Evolutionary conservation across 257 asterid genomes (phyloP).

Genomic region (Solanum rostratum): DNA sequence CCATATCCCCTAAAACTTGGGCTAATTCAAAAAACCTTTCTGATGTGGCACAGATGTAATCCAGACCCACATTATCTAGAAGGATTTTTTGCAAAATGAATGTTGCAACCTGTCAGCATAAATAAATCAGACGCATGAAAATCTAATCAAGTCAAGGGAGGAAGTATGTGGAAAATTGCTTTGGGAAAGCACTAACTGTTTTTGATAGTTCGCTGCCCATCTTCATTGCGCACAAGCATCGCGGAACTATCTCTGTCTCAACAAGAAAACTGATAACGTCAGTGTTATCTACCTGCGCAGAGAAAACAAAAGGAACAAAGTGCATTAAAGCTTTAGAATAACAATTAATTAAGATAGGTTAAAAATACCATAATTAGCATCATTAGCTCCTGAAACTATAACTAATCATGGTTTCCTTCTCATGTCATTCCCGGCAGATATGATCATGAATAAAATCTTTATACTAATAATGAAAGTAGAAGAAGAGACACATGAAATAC

Average conservation of each 20-base stretch:
- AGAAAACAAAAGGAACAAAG: not conserved
- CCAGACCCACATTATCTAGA: constrained; percentile 19
- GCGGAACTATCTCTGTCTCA: constrained; percentile 20
- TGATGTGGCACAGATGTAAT: constrained; percentile 10
- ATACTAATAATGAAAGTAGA: not conserved
- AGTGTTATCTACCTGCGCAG: constrained; percentile 15
- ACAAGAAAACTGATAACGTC: constrained; percentile 11
- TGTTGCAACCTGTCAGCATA: constrained; percentile 27
- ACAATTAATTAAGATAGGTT: not conserved
- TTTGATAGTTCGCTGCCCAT: constrained; percentile 16
- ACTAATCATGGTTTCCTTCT: not conserved
- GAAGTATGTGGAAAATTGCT: not conserved
- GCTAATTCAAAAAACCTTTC: constrained; percentile 18
- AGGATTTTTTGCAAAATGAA: constrained; percentile 20
- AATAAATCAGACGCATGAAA: not conserved
- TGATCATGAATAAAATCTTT: not conserved
- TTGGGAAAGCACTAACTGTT: constrained; percentile 13
- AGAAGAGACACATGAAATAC: not conserved
- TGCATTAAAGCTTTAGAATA: not conserved
- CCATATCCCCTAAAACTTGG: constrained; percentile 16
- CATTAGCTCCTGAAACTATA: not conserved
- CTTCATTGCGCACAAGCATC: constrained; percentile 18
- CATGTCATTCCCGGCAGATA: not conserved
- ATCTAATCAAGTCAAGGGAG: not conserved
- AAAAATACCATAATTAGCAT: not conserved